Evolutionary conservation across 768 basidiomycete species (phyloP), one percentile per base, ranked within the genome.

Genomic region (Russula compacta): DNA sequence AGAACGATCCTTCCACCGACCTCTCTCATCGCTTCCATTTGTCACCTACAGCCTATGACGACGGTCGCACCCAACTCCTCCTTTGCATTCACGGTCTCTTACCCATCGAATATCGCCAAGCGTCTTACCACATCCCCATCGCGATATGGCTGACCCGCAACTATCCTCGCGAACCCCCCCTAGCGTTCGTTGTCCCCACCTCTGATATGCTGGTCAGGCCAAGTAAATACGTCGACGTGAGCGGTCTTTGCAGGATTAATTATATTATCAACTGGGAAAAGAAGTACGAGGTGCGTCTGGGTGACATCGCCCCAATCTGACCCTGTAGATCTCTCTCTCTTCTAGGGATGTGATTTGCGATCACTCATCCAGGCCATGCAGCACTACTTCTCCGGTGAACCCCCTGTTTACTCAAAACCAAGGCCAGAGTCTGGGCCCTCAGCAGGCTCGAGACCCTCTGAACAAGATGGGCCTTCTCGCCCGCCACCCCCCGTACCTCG

Each of bases 71-170:
- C 0, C 92, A 95, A 69, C 79, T 98, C 17, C 81, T 99, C 32
- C 84, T 98, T 59, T 93, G 92, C 65, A 67, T 95, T 3, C 90
- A 97, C 69, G 97, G 97, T 10, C 82, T 98, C 5, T 78, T 99
- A 1, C 94, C 93, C 4, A 97, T 99, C 67, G 73, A 81, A 0
- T 95, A 84, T 75, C 81, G 87, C 52, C 74, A 78, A 1, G 75
- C 83, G 0, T 78, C 86, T 2, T 99, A 99, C 78, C 92, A 99
- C 72, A 98, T 98, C 67, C 97, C 97, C 4, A 73, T 99, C 67
- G 84, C 89, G 12, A 67, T 95, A 63, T 98, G 95, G 94, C 67
- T 98, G 44, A 80, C 92, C 3, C 79, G 80, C 54, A 89, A 91
- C 44, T 98, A 93, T 69, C 95, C 95, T 4, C 78, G 80, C 46